Base-by-base conservation (phyloP, 2,329 filamentous ascomycete species). In the Phaeosphaeria sp. region DNA sequence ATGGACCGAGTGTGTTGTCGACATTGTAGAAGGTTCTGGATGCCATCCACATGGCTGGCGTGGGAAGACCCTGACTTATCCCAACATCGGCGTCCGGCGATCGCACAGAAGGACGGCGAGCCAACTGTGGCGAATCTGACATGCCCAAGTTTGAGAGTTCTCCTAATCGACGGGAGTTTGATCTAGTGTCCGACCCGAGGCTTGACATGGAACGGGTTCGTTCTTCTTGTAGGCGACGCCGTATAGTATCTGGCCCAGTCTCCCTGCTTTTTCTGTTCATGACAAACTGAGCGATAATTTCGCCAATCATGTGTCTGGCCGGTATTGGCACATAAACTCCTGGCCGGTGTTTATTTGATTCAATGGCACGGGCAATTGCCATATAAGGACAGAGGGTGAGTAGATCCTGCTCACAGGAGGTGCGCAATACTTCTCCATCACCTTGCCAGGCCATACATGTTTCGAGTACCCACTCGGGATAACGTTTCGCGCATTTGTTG, bases 401-500 rank as follows among this genome's bases (percentile, higher is more conserved):
- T 11, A 66, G 52, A 1, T 59, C 54, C 10, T 54, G 51, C 3
- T 56, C 51, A 2, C 25, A 23, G 50, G 62, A 47, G 6, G n/a
- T 30, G 2, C 62, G 63, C 13, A 72, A 51, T 2, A 47, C 58
- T 3, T 20, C 43, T 9, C 66, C 67, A n/a, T 50, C 52, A 2
- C 66, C 64, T 13, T 55, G 27, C 65, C 67, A 72, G 20, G 25
- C 27, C 20, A 62, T 60, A 20, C 60, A 63, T 10, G 69, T 70
- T 41, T 72, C 69, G 2, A 72, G 59, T 3, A 72, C 58, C 69
- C 69, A 72, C 53, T 69, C 67, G 6, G 69, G 65, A 57, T 52
- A 65, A 22, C 39, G 43, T 27, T 64, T 61, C 0, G 57, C 60
- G 20, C 65, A 46, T 1, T 48, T 33, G 39, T 63, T 46, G 0